phyloP scores from a whole-genome alignment of 2,329 filamentous ascomycete species.

The Delphinella strobiligena region DNA sequence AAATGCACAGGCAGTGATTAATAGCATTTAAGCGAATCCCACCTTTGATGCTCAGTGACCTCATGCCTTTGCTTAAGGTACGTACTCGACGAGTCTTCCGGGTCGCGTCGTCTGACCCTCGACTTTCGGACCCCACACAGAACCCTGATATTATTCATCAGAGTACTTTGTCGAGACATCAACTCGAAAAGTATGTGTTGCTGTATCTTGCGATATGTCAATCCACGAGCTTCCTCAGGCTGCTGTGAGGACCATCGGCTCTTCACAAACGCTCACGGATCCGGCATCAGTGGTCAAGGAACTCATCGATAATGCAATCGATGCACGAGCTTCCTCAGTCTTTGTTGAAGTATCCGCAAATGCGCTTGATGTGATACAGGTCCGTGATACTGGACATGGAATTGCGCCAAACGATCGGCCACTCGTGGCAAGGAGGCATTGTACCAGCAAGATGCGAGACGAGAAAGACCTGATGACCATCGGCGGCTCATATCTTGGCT shows the following conservation, averaged over 20 bases:
- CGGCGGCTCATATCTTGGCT: conserved; percentile 54
- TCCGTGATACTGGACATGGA: conserved; percentile 63
- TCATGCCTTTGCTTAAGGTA: too few species aligned
- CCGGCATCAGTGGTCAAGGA: conserved; percentile 59
- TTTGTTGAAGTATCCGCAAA: conserved; percentile 53
- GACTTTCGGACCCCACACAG: too few species aligned
- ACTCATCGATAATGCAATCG: conserved; percentile 64
- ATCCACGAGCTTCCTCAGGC: conserved; percentile 31
- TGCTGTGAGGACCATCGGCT: conserved; percentile 45
- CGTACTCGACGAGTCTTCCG: too few species aligned
- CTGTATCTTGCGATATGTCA: too few species aligned
- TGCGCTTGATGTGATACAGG: conserved; percentile 56
- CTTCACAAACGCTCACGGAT: conserved; percentile 47
- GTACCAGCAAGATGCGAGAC: conserved; percentile 61
- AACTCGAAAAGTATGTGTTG: too few species aligned
- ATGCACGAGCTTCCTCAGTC: conserved; percentile 55
- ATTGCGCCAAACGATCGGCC: conserved; percentile 52
- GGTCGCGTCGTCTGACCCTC: too few species aligned
- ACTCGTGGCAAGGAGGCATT: conserved; percentile 50
- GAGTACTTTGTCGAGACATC: too few species aligned
- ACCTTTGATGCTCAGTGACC: too few species aligned
- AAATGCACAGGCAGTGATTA: too few species aligned
- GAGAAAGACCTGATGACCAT: conserved; percentile 49
- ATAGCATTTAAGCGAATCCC: too few species aligned
- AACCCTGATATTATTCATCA: too few species aligned